Evolutionary conservation across 2,329 filamentous ascomycete genomes (phyloP).

Genomic region (Alternaria angustiovoidea): DNA sequence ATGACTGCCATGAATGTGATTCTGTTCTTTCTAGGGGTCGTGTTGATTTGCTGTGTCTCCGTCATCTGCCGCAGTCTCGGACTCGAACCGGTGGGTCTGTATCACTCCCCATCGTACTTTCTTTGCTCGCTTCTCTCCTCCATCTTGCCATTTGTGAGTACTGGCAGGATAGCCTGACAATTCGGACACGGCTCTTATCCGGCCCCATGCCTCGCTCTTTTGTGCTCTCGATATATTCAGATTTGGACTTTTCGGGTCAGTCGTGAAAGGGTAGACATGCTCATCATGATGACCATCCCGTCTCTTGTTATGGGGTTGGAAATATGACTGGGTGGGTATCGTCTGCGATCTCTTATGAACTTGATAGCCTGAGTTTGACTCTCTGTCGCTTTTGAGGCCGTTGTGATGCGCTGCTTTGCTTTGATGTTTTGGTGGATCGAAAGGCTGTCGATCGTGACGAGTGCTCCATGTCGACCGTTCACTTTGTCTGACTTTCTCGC

Average conservation of each 20-base stretch:
- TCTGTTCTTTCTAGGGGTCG: not conserved
- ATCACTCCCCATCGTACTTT: slow-evolving; percentile 2
- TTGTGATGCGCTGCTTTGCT: not conserved
- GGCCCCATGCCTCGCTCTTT: slow-evolving; percentile 25
- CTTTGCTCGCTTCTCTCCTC: not conserved
- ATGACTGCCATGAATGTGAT: not conserved
- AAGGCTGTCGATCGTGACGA: not conserved
- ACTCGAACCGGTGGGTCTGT: not conserved
- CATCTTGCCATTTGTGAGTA: slow-evolving; percentile 2
- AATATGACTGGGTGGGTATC: not conserved
- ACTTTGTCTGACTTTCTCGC: slow-evolving; percentile 1
- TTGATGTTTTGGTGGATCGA: not conserved
- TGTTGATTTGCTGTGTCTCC: not conserved
- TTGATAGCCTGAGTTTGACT: not conserved
- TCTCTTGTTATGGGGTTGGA: not conserved
- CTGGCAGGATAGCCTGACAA: not conserved
- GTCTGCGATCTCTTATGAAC: not conserved
- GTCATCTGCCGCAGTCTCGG: not conserved
- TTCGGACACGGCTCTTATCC: slow-evolving; percentile 17
- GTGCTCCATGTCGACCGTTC: not conserved
- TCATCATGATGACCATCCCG: not conserved
- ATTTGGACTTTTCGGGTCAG: not conserved
- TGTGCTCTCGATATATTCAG: not conserved
- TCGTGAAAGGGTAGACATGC: not conserved
- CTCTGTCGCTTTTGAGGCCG: not conserved